These are phyloP conservation scores for Melaleuca alternifolia DNA, from an alignment of 345 rosid species.

Conservation along the genomic window DNA sequence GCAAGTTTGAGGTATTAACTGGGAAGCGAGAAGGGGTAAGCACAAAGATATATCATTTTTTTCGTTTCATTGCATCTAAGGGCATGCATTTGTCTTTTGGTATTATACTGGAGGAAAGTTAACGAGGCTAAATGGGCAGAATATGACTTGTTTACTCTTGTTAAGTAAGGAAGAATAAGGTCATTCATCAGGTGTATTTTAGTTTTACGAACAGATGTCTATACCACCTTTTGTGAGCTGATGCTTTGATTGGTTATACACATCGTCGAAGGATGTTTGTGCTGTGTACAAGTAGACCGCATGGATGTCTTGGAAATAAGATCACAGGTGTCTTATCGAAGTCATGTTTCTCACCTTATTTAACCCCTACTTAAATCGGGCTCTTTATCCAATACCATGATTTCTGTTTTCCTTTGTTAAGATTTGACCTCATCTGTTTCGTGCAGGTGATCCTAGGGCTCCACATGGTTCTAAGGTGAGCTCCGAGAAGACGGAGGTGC, in stretches of 20 bases:
- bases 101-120: not conserved
- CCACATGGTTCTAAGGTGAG: constrained; percentile 23
- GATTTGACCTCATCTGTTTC: not conserved
- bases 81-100: not conserved
- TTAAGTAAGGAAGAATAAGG: not conserved
- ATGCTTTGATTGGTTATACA: not conserved
- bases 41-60: not conserved
- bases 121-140: not conserved
- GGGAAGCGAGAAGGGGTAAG: not conserved
- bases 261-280: not conserved
- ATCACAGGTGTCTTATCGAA: not conserved
- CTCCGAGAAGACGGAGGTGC: constrained; percentile 39
- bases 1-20: not conserved
- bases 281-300: not conserved
- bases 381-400: not conserved
- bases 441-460: constrained; percentile 42
- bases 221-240: not conserved
- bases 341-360: not conserved
- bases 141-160: not conserved
- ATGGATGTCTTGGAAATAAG: not conserved
- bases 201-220: not conserved
- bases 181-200: not conserved
- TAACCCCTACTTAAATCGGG: not conserved
- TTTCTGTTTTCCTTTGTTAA: not conserved
- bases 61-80: not conserved